Conservation (phyloP, 345 rosid species). For the Xanthoceras sorbifolium region DNA sequence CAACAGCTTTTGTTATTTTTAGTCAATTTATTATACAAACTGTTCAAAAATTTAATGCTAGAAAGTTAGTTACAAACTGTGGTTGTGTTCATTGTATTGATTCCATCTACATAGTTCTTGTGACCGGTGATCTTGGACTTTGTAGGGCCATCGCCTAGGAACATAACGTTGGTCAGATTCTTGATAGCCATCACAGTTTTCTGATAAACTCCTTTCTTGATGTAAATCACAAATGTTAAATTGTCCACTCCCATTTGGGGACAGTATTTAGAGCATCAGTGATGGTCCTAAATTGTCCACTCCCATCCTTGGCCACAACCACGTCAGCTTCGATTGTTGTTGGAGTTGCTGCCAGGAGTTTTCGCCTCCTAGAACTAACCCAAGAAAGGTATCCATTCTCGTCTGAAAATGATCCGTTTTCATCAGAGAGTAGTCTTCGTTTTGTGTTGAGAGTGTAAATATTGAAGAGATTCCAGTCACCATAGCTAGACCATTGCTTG, state of each 20-base stretch:
- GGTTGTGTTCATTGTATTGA: conserved; percentile 51
- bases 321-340: conserved; percentile 43
- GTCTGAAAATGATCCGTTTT: background rate
- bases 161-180: conserved; percentile 38
- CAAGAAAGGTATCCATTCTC: conserved; percentile 48
- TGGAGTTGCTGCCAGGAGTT: conserved; percentile 33
- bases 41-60: background rate
- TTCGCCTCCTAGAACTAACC: conserved; percentile 38
- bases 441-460: too few species aligned
- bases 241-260: conserved; percentile 32
- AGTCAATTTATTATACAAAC: too few species aligned
- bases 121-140: conserved; percentile 67
- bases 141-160: conserved; percentile 77
- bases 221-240: conserved; percentile 58
- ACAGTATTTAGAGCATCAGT: conserved; percentile 48
- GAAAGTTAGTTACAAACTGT: conserved; percentile 49
- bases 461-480: too few species aligned
- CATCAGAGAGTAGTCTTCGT: too few species aligned
- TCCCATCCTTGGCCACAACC: conserved; percentile 70
- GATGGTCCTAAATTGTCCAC: conserved; percentile 65
- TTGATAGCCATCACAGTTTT: conserved; percentile 47
- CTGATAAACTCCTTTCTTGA: conserved; percentile 68
- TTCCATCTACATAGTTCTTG: conserved; percentile 46
- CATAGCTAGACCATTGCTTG: too few species aligned
- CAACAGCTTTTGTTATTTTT: too few species aligned